These are phyloP conservation scores for Mycena chlorophos DNA, from an alignment of 768 basidiomycete species.

Conservation along the genomic window DNA sequence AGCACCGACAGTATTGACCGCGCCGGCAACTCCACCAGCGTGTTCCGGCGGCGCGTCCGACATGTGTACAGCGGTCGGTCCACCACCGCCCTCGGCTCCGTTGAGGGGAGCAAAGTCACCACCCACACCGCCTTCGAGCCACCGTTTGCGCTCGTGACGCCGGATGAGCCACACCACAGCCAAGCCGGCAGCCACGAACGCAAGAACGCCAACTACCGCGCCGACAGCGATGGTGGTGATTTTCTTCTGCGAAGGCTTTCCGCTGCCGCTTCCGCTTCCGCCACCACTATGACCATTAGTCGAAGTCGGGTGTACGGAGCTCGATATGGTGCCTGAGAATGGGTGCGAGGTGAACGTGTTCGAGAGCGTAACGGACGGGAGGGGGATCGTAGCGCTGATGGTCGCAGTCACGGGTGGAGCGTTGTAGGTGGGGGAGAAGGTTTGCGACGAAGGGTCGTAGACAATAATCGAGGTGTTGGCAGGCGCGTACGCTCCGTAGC, in stretches of 20 bases:
- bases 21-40: slow-evolving; percentile 21
- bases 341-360: slow-evolving; percentile 15
- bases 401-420: slow-evolving; percentile 34
- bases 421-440: slow-evolving; percentile 44
- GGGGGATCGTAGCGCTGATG: slow-evolving; percentile 23
- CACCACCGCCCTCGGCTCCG: slow-evolving; percentile 35
- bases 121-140: slow-evolving; percentile 15
- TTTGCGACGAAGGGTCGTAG: slow-evolving; percentile 46
- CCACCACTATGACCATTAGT: slow-evolving; percentile 13
- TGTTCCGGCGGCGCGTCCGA: slow-evolving; percentile 14
- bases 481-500: slow-evolving; percentile 50
- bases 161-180: slow-evolving; percentile 47
- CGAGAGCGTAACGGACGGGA: slow-evolving; percentile 35
- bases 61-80: slow-evolving; percentile 33
- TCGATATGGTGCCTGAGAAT: slow-evolving; percentile 3
- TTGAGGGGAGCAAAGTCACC: slow-evolving; percentile 21
- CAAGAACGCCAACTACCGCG: slow-evolving; percentile 60
- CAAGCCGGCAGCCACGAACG: slow-evolving; percentile 45
- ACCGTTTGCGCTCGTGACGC: slow-evolving; percentile 26
- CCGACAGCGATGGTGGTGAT: slow-evolving; percentile 61
- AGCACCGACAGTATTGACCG: slow-evolving; percentile 23
- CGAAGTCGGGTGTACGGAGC: slow-evolving; percentile 22
- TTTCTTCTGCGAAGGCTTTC: slow-evolving; percentile 13
- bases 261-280: slow-evolving; percentile 15
- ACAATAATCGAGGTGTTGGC: slow-evolving; percentile 57